These are phyloP conservation scores for Panaeolus papilionaceus DNA, from an alignment of 768 basidiomycete genomes.

Conservation along the genomic window DNA sequence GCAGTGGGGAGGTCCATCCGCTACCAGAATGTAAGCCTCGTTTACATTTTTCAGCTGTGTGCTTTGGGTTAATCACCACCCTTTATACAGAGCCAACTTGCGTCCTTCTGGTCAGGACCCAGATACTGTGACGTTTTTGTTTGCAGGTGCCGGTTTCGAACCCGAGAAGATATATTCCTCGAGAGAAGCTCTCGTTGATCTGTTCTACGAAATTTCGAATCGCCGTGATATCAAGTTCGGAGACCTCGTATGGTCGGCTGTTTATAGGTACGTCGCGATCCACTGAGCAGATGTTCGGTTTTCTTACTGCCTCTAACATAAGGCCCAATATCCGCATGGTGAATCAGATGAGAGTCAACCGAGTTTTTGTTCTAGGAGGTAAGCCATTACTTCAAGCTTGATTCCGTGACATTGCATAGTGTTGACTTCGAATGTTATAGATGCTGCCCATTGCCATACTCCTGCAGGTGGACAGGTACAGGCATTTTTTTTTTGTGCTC, in stretches of 20 bases:
- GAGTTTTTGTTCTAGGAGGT: slow-evolving; percentile 16
- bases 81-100: slow-evolving; percentile 18
- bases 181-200: slow-evolving; percentile 1
- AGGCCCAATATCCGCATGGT: slow-evolving; percentile 16
- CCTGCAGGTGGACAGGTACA: slow-evolving; percentile 17
- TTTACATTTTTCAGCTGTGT: not conserved
- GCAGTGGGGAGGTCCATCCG: slow-evolving; percentile 47
- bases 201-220: slow-evolving; percentile 17
- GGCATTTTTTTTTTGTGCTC: not conserved
- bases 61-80: not conserved
- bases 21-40: slow-evolving; percentile 31
- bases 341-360: slow-evolving; percentile 2
- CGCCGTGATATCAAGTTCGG: slow-evolving; percentile 33
- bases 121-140: slow-evolving; percentile 23
- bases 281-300: not conserved
- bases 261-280: slow-evolving; percentile 30
- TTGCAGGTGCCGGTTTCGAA: slow-evolving; percentile 22
- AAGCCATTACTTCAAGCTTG: not conserved
- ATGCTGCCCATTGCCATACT: slow-evolving; percentile 17
- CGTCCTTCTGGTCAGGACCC: slow-evolving; percentile 24
- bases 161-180: slow-evolving; percentile 17
- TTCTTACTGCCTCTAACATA: not conserved
- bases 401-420: not conserved
- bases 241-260: slow-evolving; percentile 34
- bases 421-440: not conserved